Evolutionary conservation across 176 grass and related monocot species (phyloP).

Genomic region (Carex parvula): DNA sequence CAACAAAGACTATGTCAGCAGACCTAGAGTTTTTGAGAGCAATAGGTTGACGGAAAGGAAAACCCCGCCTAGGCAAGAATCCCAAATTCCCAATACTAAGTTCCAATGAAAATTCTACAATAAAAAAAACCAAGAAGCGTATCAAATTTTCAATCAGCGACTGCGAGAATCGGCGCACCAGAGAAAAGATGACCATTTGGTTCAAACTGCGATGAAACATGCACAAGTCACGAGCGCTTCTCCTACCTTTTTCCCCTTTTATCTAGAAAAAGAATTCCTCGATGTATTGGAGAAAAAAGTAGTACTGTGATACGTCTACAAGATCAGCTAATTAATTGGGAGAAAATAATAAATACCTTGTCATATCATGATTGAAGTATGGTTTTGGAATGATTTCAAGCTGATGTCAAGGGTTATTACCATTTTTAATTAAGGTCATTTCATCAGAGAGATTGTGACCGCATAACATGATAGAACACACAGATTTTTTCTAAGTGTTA

Average conservation of each 20-base stretch:
- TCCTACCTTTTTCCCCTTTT: neutral
- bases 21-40: neutral
- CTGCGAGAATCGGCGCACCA: conserved; percentile 2
- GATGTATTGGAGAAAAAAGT: neutral
- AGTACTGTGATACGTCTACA: neutral
- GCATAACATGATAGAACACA: neutral
- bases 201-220: neutral
- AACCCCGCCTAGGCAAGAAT: neutral
- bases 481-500: neutral
- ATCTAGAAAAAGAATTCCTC: neutral
- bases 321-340: neutral
- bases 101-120: conserved; percentile 1
- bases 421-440: neutral
- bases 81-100: neutral
- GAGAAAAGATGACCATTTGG: conserved; percentile 21
- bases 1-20: too few relatives aligned
- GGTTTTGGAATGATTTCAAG: neutral
- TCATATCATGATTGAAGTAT: conserved; percentile 9
- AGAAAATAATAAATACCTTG: neutral
- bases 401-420: neutral
- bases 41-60: neutral
- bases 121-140: neutral
- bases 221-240: conserved; percentile 20
- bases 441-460: neutral
- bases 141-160: conserved; percentile 7